Base-by-base conservation (phyloP, 345 rosid genomes). In the Cardamine resedifolia region DNA sequence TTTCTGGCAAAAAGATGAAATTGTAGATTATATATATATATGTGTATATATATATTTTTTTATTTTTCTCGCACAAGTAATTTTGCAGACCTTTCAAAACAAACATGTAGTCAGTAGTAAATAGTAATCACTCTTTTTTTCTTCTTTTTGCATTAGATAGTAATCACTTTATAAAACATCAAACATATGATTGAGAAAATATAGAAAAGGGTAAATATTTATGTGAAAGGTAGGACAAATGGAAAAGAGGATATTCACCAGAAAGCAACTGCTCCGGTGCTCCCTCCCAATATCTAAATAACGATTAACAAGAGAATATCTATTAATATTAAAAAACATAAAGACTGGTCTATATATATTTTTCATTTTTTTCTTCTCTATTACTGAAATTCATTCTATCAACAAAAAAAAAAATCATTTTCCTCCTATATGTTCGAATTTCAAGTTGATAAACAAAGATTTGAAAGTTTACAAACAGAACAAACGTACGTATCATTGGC, bases 381-480 rank as follows among this genome's bases (percentile, higher is more conserved):
- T 30, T 45, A 45, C 33, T 58, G 34, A n/a, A 4, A 28, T 33
- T 58, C n/a, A n/a, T n/a, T n/a, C n/a, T n/a, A n/a, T n/a, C n/a
- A n/a, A n/a, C n/a, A n/a, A n/a, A n/a, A n/a, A n/a, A n/a, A n/a
- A n/a, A n/a, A n/a, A n/a, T n/a, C n/a, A n/a, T 41, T 43, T 57
- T 20, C 10, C 53, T 30, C 26, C 10, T 18, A 57, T 10, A 12
- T 41, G 9, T 51, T 61, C 58, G 31, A 47, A 36, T 36, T 64
- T 57, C 66, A 74, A 74, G 34, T 48, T 48, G 67, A 58, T 24
- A 41, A 26, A 59, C 59, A 44, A 53, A 53, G 41, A 21, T 60
- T 59, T 51, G 36, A 68, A 75, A 74, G 51, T 47, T 50, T 74
- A 0, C 39, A 15, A 44, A 64, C 48, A 64, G 58, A 75, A 51